These are phyloP conservation scores for Rickenella mellea DNA, from an alignment of 768 basidiomycete species.

Conservation along the genomic window DNA sequence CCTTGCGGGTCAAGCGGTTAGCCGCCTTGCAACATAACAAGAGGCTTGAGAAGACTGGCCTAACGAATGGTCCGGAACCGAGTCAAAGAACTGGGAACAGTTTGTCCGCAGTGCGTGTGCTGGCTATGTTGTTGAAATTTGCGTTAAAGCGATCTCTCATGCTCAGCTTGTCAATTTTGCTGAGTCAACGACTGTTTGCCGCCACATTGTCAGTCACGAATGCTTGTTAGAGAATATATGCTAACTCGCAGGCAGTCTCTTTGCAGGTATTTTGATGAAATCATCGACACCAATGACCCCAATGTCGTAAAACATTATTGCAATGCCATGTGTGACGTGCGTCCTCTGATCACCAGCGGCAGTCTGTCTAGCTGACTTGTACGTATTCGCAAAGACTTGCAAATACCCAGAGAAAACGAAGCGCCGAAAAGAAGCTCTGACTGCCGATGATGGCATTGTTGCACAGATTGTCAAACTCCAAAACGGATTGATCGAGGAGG, in stretches of 20 bases:
- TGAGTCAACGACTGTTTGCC: conserved; percentile 49
- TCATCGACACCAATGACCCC: conserved; percentile 38
- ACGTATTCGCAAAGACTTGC: conserved; percentile 44
- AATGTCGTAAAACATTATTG: conserved; percentile 45
- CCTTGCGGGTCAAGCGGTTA: conserved; percentile 40
- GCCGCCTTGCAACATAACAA: conserved; percentile 37
- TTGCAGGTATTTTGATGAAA: conserved; percentile 76
- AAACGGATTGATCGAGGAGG: conserved; percentile 14
- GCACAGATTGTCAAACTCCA: conserved; percentile 10
- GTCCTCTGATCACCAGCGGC: conserved; percentile 13
- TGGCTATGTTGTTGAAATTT: not conserved
- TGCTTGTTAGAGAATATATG: not conserved
- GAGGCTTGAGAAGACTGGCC: conserved; percentile 32
- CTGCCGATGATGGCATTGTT: conserved; percentile 25
- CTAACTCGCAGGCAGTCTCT: conserved; percentile 37
- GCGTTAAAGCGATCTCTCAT: conserved; percentile 18
- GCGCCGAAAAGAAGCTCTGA: conserved; percentile 39
- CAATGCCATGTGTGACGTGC: conserved; percentile 73
- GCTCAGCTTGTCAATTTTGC: conserved; percentile 40
- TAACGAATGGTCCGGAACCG: conserved; percentile 41
- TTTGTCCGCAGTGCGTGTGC: conserved; percentile 41
- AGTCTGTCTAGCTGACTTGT: not conserved
- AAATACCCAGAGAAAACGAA: conserved; percentile 64
- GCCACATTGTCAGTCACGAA: conserved; percentile 53
- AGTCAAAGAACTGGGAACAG: conserved; percentile 64